These are phyloP conservation scores for Orbilia brochopaga DNA, from an alignment of 2,329 filamentous ascomycete species.

Conservation along the genomic window DNA sequence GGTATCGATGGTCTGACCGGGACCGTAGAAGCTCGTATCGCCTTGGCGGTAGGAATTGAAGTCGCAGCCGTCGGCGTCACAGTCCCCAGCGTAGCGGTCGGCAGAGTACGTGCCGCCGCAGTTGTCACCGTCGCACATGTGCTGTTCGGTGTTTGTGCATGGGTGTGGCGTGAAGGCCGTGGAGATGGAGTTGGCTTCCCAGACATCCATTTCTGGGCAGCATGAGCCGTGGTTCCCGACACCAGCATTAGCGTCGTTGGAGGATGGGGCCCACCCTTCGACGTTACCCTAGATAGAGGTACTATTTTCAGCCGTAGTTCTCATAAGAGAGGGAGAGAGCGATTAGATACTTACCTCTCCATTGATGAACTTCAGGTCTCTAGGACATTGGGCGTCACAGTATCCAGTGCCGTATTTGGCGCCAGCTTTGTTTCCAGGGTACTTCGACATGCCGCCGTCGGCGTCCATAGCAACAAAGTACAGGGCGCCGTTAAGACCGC, in stretches of 20 bases:
- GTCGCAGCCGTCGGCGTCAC: constrained; percentile 58
- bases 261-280: constrained; percentile 60
- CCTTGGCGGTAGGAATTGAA: constrained; percentile 58
- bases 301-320: not conserved
- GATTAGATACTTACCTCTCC: constrained; percentile 59
- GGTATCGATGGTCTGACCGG: constrained; percentile 59
- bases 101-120: constrained; percentile 54
- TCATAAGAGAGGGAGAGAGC: not conserved
- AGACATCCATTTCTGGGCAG: constrained; percentile 67
- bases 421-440: constrained; percentile 62
- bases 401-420: constrained; percentile 68
- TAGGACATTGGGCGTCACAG: constrained; percentile 64
- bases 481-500: constrained; percentile 73
- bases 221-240: constrained; percentile 64
- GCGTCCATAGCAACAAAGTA: constrained; percentile 70
- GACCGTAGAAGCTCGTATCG: constrained; percentile 57
- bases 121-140: constrained; percentile 56
- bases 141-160: constrained; percentile 57
- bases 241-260: constrained; percentile 61
- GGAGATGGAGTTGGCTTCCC: constrained; percentile 58
- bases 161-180: constrained; percentile 58
- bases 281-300: constrained; percentile 60
- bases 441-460: constrained; percentile 65
- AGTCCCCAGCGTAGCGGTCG: constrained; percentile 56
- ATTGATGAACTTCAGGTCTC: constrained; percentile 66